phyloP scores from a whole-genome alignment of 1,139 yeast species.

The Geotrichum klebahnii region DNA sequence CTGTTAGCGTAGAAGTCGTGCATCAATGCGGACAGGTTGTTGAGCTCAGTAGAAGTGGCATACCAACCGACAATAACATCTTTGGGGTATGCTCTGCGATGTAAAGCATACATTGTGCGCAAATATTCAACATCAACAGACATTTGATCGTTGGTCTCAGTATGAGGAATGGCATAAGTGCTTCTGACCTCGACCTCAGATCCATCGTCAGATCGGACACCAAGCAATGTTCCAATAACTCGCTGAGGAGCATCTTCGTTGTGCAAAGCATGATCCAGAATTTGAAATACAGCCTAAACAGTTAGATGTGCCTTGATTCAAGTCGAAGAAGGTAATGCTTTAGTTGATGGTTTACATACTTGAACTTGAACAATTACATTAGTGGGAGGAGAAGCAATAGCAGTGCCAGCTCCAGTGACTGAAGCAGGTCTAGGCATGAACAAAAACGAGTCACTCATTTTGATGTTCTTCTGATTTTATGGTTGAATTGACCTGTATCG shows the following conservation, averaged over 20 bases:
- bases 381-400: constrained; percentile 32
- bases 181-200: constrained; percentile 67
- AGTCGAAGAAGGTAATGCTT: neutral
- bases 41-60: constrained; percentile 63
- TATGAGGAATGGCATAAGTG: constrained; percentile 80
- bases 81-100: constrained; percentile 69
- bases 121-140: constrained; percentile 76
- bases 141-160: constrained; percentile 70
- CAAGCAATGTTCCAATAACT: constrained; percentile 78
- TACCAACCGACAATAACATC: constrained; percentile 86
- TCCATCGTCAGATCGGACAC: constrained; percentile 84
- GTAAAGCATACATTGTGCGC: constrained; percentile 64
- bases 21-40: constrained; percentile 72
- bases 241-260: constrained; percentile 49
- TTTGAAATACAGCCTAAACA: constrained; percentile 70
- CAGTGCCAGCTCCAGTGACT: constrained; percentile 30
- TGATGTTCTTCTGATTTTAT: neutral
- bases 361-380: constrained; percentile 32
- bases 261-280: constrained; percentile 56
- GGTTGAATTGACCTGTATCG: neutral
- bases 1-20: constrained; percentile 74
- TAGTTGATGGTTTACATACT: constrained; percentile 11
- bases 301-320: constrained; percentile 19
- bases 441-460: constrained; percentile 33
- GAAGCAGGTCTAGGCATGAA: constrained; percentile 34